A percentile compares a stretch with the other conserved stretches of the same genome.
Evolutionary conservation across 805 yeast species (phyloP).

Genomic region (Candida palmyrensis): DNA sequence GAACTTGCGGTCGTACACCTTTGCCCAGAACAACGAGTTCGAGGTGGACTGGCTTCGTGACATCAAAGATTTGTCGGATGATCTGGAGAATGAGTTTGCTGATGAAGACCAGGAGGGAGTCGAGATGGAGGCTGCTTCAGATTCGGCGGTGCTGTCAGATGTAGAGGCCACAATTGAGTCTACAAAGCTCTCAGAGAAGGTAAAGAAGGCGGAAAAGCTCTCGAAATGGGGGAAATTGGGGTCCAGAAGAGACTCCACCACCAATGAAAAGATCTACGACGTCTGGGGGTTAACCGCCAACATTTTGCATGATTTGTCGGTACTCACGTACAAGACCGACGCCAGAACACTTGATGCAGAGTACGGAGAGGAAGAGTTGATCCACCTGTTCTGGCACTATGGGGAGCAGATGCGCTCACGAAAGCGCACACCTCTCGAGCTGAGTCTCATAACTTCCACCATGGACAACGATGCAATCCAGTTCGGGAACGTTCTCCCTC

Average conservation of each 20-base stretch:
- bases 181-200: too few relatives aligned
- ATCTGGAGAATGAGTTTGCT: constrained; percentile 44
- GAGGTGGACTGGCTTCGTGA: constrained; percentile 64
- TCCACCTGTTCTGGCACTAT: constrained; percentile 47
- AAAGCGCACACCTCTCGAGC: constrained; percentile 50
- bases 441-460: constrained; percentile 39
- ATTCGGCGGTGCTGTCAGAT: constrained; percentile 6
- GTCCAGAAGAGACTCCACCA: constrained; percentile 28
- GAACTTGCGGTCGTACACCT: constrained; percentile 58
- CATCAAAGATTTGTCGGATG: constrained; percentile 50
- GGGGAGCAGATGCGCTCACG: constrained; percentile 51
- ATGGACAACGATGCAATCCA: constrained; percentile 28
- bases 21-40: constrained; percentile 46
- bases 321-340: constrained; percentile 36
- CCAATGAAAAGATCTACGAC: constrained; percentile 52
- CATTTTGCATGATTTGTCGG: constrained; percentile 67
- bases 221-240: constrained; percentile 37
- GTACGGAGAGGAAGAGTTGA: constrained; percentile 63
- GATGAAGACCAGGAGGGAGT: constrained; percentile 1
- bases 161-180: too few relatives aligned
- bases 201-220: constrained; percentile 10
- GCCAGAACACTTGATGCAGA: constrained; percentile 10
- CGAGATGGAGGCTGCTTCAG: constrained; percentile 8
- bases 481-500: constrained; percentile 42
- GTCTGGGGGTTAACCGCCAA: constrained; percentile 85